Percentiles rank a stretch among this genome's conserved stretches.
Evolutionary conservation across 2,329 filamentous ascomycete genomes (phyloP).

Genomic region (Elsinoe fawcettii): DNA sequence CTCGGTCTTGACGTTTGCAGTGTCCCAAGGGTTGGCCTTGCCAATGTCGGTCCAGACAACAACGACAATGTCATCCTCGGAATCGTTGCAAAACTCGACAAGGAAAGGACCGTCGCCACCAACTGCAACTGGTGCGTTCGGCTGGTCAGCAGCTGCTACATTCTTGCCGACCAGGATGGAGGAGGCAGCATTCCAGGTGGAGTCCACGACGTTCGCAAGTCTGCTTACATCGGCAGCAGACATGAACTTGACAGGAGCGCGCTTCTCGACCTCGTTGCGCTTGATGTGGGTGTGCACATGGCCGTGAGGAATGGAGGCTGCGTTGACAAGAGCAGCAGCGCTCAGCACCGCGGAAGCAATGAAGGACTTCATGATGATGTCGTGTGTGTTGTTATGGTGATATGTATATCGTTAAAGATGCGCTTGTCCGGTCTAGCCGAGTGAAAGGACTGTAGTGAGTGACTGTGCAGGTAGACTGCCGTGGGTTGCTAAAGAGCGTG

Average conservation of each 20-base stretch:
- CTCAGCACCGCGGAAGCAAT: constrained; percentile 14
- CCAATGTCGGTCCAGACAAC: constrained; percentile 17
- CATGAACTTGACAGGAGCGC: constrained; percentile 15
- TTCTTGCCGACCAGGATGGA: constrained; percentile 17
- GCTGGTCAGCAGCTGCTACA: constrained; percentile 6
- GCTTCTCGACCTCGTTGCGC: constrained; percentile 14
- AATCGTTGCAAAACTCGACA: constrained; percentile 20
- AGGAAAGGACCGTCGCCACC: constrained; percentile 18
- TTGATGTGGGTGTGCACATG: constrained; percentile 7
- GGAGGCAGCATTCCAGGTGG: neutral
- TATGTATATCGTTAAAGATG: neutral
- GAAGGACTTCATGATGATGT: constrained; percentile 13
- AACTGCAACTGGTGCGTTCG: constrained; percentile 14
- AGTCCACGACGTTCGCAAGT: constrained; percentile 1
- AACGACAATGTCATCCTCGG: constrained; percentile 18
- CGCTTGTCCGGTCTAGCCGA: constrained; percentile 15
- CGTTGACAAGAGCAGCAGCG: constrained; percentile 17
- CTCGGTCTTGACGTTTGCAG: constrained; percentile 12
- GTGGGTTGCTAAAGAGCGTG: constrained; percentile 15
- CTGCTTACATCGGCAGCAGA: constrained; percentile 7
- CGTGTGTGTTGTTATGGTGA: neutral
- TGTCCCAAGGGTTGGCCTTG: constrained; percentile 16
- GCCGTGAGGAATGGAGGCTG: constrained; percentile 16
- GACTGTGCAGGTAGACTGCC: constrained; percentile 15
- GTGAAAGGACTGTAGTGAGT: constrained; percentile 12